Evolutionary conservation across 2,329 filamentous ascomycete species (phyloP).

Genomic region (Hypoxylon sp.): DNA sequence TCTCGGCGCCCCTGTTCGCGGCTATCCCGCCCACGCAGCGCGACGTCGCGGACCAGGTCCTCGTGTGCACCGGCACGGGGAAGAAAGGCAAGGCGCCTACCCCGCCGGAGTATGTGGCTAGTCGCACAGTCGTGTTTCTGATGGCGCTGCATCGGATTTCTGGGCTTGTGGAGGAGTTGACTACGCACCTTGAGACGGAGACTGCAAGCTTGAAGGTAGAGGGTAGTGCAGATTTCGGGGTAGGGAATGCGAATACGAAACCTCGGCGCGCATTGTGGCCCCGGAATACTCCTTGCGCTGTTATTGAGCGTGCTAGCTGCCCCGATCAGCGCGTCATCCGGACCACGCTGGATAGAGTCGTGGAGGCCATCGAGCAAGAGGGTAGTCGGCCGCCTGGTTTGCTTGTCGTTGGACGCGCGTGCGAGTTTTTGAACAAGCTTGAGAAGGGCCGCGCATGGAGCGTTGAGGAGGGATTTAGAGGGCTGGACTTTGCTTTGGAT

Average conservation of each 20-base stretch:
- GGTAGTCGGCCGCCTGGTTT: conserved; percentile 91
- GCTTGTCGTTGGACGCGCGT: conserved; percentile 86
- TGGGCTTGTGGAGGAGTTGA: conserved; percentile 80
- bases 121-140: conserved; percentile 89
- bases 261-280: conserved; percentile 72
- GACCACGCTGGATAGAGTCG: conserved; percentile 84
- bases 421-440: conserved; percentile 77
- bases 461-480: conserved; percentile 88
- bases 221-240: conserved; percentile 26
- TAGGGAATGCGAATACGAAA: conserved; percentile 48
- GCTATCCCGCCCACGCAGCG: conserved; percentile 90
- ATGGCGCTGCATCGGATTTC: conserved; percentile 92
- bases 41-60: conserved; percentile 89
- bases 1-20: conserved; percentile 90
- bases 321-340: conserved; percentile 93
- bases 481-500: conserved; percentile 67
- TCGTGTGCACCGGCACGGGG: conserved; percentile 97
- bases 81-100: conserved; percentile 85
- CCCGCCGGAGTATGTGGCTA: conserved; percentile 82
- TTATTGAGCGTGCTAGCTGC: conserved; percentile 93
- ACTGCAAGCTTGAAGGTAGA: conserved; percentile 8
- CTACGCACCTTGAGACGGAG: conserved; percentile 55
- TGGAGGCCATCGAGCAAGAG: conserved; percentile 85
- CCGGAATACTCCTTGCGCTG: conserved; percentile 83
- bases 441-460: conserved; percentile 76